Evolutionary conservation across 1,284 basidiomycete genomes (phyloP).

Genomic region (Leccinum solheimii): DNA sequence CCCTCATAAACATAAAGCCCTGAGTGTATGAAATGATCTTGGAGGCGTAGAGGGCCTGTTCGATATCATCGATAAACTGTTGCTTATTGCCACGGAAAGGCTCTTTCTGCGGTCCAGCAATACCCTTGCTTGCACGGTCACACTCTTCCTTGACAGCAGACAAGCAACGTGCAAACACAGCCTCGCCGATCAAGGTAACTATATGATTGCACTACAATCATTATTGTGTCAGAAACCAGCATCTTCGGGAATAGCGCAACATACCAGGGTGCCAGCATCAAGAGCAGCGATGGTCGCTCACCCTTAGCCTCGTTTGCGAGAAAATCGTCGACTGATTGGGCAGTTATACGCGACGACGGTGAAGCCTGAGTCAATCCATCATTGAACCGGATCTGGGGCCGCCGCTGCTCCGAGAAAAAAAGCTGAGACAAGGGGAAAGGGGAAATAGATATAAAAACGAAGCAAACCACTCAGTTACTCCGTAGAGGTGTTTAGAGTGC

Average conservation of each 20-base stretch:
- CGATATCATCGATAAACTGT: constrained; percentile 98
- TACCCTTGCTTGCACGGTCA: constrained; percentile 86
- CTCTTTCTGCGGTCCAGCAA: constrained; percentile 88
- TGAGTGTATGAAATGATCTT: constrained; percentile 99
- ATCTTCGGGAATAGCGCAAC: constrained; percentile 26
- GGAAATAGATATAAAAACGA: no score
- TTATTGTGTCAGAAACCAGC: constrained; percentile 10
- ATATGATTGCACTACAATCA: constrained; percentile 16
- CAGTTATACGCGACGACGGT: constrained; percentile 97
- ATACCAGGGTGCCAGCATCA: constrained; percentile 89
- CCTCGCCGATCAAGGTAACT: constrained; percentile 99
- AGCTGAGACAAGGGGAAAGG: no score
- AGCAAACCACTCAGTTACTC: no score
- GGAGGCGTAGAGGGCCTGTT: constrained; percentile 98
- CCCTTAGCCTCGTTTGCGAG: constrained; percentile 98
- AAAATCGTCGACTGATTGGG: constrained; percentile 94
- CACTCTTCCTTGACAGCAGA: constrained; percentile 98
- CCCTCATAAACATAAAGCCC: constrained; percentile 99
- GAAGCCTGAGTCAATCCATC: constrained; percentile 60
- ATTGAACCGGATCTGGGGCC: no score
- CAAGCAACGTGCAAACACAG: constrained; percentile 98
- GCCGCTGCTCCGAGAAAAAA: no score
- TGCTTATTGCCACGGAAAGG: constrained; percentile 97
- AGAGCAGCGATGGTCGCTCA: constrained; percentile 86
- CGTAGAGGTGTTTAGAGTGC: no score